Percentiles rank a stretch among this genome's conserved stretches.
Evolutionary conservation across 768 basidiomycete genomes (phyloP).

Genomic region (Agaricus subrufescens): DNA sequence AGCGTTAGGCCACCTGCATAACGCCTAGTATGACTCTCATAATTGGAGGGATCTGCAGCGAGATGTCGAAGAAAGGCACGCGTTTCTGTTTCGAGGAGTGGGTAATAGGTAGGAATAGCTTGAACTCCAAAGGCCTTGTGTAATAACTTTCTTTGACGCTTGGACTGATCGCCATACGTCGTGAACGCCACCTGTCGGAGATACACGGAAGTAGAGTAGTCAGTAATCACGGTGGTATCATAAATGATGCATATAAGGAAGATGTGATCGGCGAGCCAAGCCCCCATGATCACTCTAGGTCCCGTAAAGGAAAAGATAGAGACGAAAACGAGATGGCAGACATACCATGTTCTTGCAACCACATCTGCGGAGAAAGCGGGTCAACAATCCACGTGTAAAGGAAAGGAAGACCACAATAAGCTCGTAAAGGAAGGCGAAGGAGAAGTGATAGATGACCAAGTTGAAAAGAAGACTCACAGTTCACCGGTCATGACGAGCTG

Average conservation of each 20-base stretch:
- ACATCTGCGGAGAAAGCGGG: constrained; percentile 29
- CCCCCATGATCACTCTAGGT: background rate
- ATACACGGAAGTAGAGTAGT: background rate
- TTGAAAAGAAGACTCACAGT: constrained; percentile 39
- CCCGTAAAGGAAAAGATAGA: constrained; percentile 1
- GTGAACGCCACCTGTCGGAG: constrained; percentile 54
- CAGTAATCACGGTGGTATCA: background rate
- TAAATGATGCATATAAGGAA: background rate
- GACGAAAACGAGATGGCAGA: constrained; percentile 3
- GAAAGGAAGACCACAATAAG: background rate
- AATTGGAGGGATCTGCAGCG: constrained; percentile 36
- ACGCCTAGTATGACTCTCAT: constrained; percentile 34
- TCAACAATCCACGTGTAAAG: constrained; percentile 11
- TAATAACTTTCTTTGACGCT: constrained; percentile 64
- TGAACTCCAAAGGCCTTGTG: constrained; percentile 55
- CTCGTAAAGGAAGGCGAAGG: constrained; percentile 1
- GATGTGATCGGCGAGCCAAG: constrained; percentile 3
- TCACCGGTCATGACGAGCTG: constrained; percentile 66
- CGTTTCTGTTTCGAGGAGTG: constrained; percentile 53
- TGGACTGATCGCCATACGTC: constrained; percentile 55
- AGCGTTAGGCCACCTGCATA: constrained; percentile 58
- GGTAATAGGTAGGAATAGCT: constrained; percentile 51
- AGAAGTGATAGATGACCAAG: constrained; percentile 1
- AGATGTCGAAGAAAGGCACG: constrained; percentile 53
- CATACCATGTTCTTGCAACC: constrained; percentile 66